A percentile compares a stretch with the other conserved stretches of the same genome.
These are phyloP conservation scores for Aspergillus uvarum DNA, from an alignment of 2,329 filamentous ascomycete species.

Conservation along the genomic window DNA sequence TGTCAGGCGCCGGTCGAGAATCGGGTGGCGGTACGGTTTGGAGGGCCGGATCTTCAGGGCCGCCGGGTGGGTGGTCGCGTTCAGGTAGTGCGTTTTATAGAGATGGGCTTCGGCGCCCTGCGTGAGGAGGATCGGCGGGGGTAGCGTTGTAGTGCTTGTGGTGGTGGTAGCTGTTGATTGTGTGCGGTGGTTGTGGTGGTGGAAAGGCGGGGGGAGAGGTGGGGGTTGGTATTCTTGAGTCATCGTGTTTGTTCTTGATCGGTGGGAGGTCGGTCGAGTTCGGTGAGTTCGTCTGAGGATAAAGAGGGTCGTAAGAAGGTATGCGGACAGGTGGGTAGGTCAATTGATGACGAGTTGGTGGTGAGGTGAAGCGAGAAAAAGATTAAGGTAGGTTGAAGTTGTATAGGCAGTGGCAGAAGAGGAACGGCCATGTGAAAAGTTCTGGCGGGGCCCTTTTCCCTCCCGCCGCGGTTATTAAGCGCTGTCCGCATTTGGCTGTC, in stretches of 20 bases:
- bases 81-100: constrained; percentile 80
- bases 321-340: not conserved
- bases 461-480: no score
- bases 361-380: no score
- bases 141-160: constrained; percentile 43
- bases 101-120: constrained; percentile 96
- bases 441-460: not conserved
- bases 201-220: constrained; percentile 63
- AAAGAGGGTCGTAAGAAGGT: not conserved
- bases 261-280: not conserved
- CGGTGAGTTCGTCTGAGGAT: not conserved
- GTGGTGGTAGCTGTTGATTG: not conserved
- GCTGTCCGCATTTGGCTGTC: no score
- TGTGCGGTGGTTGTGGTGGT: constrained; percentile 37
- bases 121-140: constrained; percentile 69
- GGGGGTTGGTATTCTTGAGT: constrained; percentile 1
- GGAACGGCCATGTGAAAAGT: not conserved
- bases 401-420: not conserved
- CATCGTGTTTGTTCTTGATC: not conserved
- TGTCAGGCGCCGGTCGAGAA: constrained; percentile 83
- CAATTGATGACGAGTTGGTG: not conserved
- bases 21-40: constrained; percentile 89
- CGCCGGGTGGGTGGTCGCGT: constrained; percentile 61
- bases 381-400: not conserved
- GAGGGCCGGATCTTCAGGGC: constrained; percentile 88